phyloP scores from a whole-genome alignment of 148 eudicot genomes.

The Simmondsia chinensis region DNA sequence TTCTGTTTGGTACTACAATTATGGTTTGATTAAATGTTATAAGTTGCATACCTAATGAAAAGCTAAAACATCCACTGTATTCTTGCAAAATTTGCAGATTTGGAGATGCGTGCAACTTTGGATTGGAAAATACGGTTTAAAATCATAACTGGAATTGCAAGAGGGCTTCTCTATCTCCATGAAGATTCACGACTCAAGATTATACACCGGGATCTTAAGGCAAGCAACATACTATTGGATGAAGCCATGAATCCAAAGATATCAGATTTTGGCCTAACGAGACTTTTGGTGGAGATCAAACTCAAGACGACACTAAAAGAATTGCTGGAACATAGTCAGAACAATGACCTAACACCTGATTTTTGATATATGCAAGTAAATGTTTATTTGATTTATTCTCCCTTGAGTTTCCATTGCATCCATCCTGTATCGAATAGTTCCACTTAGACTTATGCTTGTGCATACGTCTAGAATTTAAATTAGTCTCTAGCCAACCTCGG shows the following conservation, averaged over 20 bases:
- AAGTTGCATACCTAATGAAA: too few relatives aligned
- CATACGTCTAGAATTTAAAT: background rate
- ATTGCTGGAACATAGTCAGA: slow-evolving; percentile 18
- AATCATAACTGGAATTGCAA: slow-evolving; percentile 9
- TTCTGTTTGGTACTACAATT: slow-evolving; percentile 2
- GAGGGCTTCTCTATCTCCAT: slow-evolving; percentile 15
- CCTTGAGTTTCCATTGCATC: background rate
- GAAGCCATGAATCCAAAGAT: slow-evolving; percentile 24
- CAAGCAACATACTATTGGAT: slow-evolving; percentile 21
- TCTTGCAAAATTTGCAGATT: too few relatives aligned
- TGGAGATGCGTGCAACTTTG: too few relatives aligned
- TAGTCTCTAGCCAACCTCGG: too few relatives aligned
- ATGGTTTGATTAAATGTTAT: too few relatives aligned
- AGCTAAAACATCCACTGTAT: too few relatives aligned
- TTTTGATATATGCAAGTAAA: too few relatives aligned
- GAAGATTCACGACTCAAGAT: slow-evolving; percentile 22
- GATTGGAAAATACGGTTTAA: too few relatives aligned
- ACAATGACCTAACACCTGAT: too few relatives aligned
- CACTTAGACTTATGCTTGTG: background rate
- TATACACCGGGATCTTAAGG: slow-evolving; percentile 21
- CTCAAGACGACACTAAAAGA: slow-evolving; percentile 12
- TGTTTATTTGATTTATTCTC: background rate
- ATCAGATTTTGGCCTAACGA: slow-evolving; percentile 24
- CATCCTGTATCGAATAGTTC: background rate
- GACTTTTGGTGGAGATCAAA: slow-evolving; percentile 20